phyloP scores from a whole-genome alignment of 2,329 filamentous ascomycete genomes.

The Massarina eburnea region DNA sequence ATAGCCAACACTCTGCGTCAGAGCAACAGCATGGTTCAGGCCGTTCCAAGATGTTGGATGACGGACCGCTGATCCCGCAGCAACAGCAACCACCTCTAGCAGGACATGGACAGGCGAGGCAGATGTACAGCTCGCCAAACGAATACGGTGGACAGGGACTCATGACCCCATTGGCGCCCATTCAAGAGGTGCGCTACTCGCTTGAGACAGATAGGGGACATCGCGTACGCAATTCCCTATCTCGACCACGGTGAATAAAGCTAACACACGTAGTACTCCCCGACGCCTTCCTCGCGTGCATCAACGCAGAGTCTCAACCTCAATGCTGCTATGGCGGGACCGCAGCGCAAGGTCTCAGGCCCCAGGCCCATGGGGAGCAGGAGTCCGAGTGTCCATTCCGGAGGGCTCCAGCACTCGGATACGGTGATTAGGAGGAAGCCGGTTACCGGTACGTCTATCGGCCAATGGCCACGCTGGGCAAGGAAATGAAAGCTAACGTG shows the following conservation, averaged over 20 bases:
- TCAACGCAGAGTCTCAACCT: slow-evolving; percentile 29
- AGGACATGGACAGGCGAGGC: slow-evolving; percentile 40
- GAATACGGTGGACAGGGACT: slow-evolving; percentile 41
- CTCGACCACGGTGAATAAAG: neutral
- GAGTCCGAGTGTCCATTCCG: slow-evolving; percentile 48
- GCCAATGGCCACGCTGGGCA: neutral
- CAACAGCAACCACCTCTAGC: slow-evolving; percentile 45
- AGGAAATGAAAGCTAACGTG: slow-evolving; percentile 7
- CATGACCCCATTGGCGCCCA: slow-evolving; percentile 50
- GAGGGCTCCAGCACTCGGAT: slow-evolving; percentile 30
- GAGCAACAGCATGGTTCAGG: slow-evolving; percentile 47
- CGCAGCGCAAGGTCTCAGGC: slow-evolving; percentile 50
- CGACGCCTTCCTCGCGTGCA: slow-evolving; percentile 35
- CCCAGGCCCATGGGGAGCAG: slow-evolving; percentile 52
- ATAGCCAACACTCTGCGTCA: slow-evolving; percentile 41
- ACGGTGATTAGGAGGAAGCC: slow-evolving; percentile 42
- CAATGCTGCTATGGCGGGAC: slow-evolving; percentile 25
- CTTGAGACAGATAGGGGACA: slow-evolving; percentile 49
- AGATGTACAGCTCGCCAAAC: slow-evolving; percentile 42
- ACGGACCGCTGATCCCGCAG: slow-evolving; percentile 61
- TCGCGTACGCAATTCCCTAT: slow-evolving; percentile 18
- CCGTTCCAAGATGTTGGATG: slow-evolving; percentile 57
- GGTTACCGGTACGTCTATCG: slow-evolving; percentile 27
- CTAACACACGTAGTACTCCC: slow-evolving; percentile 30
- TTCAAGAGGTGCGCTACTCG: slow-evolving; percentile 53